Evolutionary conservation across 2,329 filamentous ascomycete species (phyloP), one percentile per base, ranked within the genome.

Genomic region (Talaromyces sp.): DNA sequence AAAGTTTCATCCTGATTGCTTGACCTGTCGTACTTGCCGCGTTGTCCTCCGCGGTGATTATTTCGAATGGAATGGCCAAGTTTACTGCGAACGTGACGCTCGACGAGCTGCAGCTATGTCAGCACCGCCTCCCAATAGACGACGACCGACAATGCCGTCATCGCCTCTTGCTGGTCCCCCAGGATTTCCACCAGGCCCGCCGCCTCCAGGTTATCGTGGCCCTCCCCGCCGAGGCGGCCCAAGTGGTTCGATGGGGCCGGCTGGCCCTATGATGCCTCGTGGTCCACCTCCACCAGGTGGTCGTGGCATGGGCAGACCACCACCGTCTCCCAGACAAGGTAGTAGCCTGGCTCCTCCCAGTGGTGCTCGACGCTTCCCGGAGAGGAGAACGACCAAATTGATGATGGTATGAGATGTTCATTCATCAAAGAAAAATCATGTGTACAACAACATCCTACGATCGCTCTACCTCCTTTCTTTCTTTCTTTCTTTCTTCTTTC

Each of bases 11-110:
- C 86, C 91, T 0, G 82, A 85, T 7, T 99, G 95, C 77, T 91
- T 99, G 77, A 88, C 87, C 56, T 98, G 95, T 73, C 83, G 84
- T 50, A 81, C 80, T 68, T 98, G 93, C 72, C 85, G 86, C 35
- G 77, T 86, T 54, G 86, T 88, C 2, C 81, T 98, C 12, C 84
- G 85, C 21, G 88, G 93, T 50, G 93, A 95, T 65, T 98, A 98
- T 75, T 97, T 95, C 70, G 93, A 98, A 74, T 88, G 96, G 68
- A 86, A 86, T 44, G 91, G 91, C 25, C 83, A 81, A 50, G 86
- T 90, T 0, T 96, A 90, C 73, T 99, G 93, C 75, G 93, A 98
- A 76, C 86, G 88, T 50, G 92, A 98, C 73, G 93, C 92, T 4
- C 88, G 87, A 74, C 80, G 82, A 61, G 81, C 80, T n/a, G 78